Evolutionary conservation across 192 early-diverging fungal species (phyloP), one percentile per base, ranked within the genome.

Genomic region (Gonapodya prolifera): DNA sequence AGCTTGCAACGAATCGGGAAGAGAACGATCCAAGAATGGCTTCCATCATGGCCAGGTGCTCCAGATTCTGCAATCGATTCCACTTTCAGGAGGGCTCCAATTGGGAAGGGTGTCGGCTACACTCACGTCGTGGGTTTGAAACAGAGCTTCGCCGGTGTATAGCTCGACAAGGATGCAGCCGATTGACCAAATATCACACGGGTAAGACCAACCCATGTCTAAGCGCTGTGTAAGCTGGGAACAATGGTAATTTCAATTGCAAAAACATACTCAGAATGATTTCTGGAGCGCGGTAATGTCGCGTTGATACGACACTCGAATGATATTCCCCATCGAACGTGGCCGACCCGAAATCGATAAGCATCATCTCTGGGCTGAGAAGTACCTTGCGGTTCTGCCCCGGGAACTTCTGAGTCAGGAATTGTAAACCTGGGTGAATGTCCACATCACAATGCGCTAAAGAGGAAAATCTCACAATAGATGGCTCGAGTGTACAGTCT

Each of bases 41-140:
- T 81, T 99, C 91, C 95, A 99, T 99, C 94, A 99, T 94, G 16
- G 93, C 93, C 78, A 99, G 83, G 83, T 99, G 97, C 80, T 99
- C 97, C 76, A 95, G 82, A 85, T 83, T 86, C 73, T 28, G 32
- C 2, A 80, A 76, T 76, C 29, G 30, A 61, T 18, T 80, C 33
- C 34, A 33, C 79, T 2, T 34, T 33, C 34, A 29, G 35, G 17
- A 78, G 73, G 35, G 61, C 33, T 77, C 2, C 30, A 69, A 30
- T 29, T 75, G 30, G n/a, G 34, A n/a, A 69, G 34, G 29, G n/a
- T 74, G 18, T 13, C 1, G 34, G 1, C 2, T 35, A 78, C 82
- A 73, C 77, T 84, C 85, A 97, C 94, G 81, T 99, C 96, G 77
- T 98, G 97, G 18, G 97, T 98, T 84, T 98, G 96, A 82, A 99